Evolutionary conservation across 106 monocot genomes (phyloP).

Genomic region (Dendrobium officinale): DNA sequence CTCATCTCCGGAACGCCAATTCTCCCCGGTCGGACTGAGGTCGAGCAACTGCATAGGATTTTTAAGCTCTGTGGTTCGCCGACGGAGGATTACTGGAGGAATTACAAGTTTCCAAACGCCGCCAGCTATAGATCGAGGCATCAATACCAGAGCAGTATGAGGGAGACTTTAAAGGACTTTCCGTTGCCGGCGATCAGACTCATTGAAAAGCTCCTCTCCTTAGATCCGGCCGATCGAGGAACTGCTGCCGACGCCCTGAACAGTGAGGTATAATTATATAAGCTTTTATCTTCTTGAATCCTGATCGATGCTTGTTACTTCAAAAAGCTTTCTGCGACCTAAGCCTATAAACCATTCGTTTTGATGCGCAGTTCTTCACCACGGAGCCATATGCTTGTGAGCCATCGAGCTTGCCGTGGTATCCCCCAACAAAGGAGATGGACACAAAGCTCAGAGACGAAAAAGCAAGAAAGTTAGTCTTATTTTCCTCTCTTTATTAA

Average conservation of each 20-base stretch:
- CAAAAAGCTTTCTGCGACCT: too few relatives aligned
- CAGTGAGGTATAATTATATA: conserved; percentile 30
- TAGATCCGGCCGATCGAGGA: conserved; percentile 50
- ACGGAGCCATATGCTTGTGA: conserved; percentile 65
- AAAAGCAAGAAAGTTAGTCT: conserved; percentile 41
- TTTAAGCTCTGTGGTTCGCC: conserved; percentile 70
- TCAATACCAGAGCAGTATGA: conserved; percentile 30
- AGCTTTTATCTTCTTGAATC: background rate
- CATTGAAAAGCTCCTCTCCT: conserved; percentile 35
- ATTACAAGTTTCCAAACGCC: conserved; percentile 32
- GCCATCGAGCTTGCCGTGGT: conserved; percentile 57
- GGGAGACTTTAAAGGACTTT: conserved; percentile 46
- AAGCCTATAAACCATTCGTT: background rate
- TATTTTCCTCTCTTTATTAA: background rate
- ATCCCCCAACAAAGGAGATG: conserved; percentile 87
- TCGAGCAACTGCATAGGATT: conserved; percentile 66
- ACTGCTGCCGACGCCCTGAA: conserved; percentile 50
- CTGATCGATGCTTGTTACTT: too few relatives aligned
- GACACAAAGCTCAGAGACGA: conserved; percentile 66
- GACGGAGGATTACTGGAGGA: conserved; percentile 47
- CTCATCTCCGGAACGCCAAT: conserved; percentile 41
- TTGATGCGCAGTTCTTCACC: conserved; percentile 52
- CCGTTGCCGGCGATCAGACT: conserved; percentile 36
- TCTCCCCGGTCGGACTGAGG: conserved; percentile 63
- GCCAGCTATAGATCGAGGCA: conserved; percentile 37